These are phyloP conservation scores for Rosa persica DNA, from an alignment of 306 rosid genomes.

Conservation along the genomic window DNA sequence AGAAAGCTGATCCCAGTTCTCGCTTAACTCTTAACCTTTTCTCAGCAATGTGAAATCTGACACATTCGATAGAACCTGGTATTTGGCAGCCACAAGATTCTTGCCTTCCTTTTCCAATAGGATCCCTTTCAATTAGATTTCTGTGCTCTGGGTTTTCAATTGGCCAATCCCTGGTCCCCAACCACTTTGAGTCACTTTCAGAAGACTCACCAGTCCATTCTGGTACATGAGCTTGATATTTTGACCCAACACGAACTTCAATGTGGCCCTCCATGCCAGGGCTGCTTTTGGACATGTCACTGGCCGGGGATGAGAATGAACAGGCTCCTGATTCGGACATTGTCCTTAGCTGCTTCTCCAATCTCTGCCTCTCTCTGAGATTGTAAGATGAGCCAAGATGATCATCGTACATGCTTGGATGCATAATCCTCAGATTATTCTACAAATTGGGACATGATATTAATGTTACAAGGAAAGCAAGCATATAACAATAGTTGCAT, in stretches of 20 bases:
- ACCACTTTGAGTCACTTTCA: slow-evolving; percentile 74
- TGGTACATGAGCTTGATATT: slow-evolving; percentile 58
- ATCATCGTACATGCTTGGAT: slow-evolving; percentile 71
- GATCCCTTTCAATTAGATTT: slow-evolving; percentile 64
- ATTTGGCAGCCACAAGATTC: slow-evolving; percentile 65
- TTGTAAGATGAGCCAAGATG: slow-evolving; percentile 48
- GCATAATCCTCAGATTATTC: slow-evolving; percentile 62
- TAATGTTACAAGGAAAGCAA: slow-evolving; percentile 21
- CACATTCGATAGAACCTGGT: slow-evolving; percentile 63
- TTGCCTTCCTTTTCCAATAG: slow-evolving; percentile 82
- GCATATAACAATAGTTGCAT: not conserved
- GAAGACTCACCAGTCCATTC: slow-evolving; percentile 54
- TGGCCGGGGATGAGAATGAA: slow-evolving; percentile 35
- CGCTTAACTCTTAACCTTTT: slow-evolving; percentile 52
- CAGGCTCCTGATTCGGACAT: slow-evolving; percentile 26
- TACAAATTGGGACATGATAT: slow-evolving; percentile 32
- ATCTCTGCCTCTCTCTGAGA: slow-evolving; percentile 56
- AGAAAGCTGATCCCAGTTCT: slow-evolving; percentile 69
- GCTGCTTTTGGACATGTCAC: slow-evolving; percentile 32
- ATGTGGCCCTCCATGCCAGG: slow-evolving; percentile 13
- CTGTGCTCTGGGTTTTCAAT: slow-evolving; percentile 27
- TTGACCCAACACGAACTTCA: slow-evolving; percentile 39
- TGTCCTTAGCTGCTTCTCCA: slow-evolving; percentile 31
- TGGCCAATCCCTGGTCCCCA: slow-evolving; percentile 75
- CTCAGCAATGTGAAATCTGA: slow-evolving; percentile 64